These are phyloP conservation scores for Clarireedia monteithiana DNA, from an alignment of 2,329 filamentous ascomycete species.

Conservation along the genomic window DNA sequence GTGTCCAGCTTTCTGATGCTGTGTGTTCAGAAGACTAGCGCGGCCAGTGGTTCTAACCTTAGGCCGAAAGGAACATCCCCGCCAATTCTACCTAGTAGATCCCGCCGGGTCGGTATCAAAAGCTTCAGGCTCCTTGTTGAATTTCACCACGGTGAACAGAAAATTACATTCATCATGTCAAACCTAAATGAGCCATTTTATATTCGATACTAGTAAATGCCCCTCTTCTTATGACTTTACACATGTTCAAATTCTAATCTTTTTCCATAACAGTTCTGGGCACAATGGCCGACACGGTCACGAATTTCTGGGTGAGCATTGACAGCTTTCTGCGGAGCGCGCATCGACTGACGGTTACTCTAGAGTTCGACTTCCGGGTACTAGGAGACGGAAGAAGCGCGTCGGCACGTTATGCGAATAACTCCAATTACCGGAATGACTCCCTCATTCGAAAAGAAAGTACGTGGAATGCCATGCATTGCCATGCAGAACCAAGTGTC, in stretches of 20 bases:
- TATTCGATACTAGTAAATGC: slow-evolving; percentile 85
- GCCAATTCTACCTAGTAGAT: neutral
- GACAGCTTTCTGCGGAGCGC: neutral
- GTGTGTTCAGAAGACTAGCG: slow-evolving; percentile 11
- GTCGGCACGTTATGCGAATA: slow-evolving; percentile 94
- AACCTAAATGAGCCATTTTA: slow-evolving; percentile 72
- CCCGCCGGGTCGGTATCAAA: neutral
- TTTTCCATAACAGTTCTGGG: slow-evolving; percentile 61
- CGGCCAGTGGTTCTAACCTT: slow-evolving; percentile 6
- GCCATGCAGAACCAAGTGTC: neutral
- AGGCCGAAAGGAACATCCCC: slow-evolving; percentile 1
- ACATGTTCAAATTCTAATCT: neutral
- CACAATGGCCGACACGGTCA: slow-evolving; percentile 97
- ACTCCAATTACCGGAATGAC: slow-evolving; percentile 98
- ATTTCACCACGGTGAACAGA: neutral
- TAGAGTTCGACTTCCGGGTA: slow-evolving; percentile 94
- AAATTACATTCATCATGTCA: slow-evolving; percentile 21
- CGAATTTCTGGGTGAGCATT: slow-evolving; percentile 77
- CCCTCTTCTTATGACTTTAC: neutral
- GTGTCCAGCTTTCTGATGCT: slow-evolving; percentile 11
- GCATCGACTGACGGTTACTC: slow-evolving; percentile 18
- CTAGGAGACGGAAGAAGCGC: slow-evolving; percentile 90
- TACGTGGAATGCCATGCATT: slow-evolving; percentile 39
- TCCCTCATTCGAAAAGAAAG: slow-evolving; percentile 99
- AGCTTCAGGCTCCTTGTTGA: slow-evolving; percentile 19